Conservation (phyloP, 2,329 filamentous ascomycete genomes). For the Cercospora berteroae region DNA sequence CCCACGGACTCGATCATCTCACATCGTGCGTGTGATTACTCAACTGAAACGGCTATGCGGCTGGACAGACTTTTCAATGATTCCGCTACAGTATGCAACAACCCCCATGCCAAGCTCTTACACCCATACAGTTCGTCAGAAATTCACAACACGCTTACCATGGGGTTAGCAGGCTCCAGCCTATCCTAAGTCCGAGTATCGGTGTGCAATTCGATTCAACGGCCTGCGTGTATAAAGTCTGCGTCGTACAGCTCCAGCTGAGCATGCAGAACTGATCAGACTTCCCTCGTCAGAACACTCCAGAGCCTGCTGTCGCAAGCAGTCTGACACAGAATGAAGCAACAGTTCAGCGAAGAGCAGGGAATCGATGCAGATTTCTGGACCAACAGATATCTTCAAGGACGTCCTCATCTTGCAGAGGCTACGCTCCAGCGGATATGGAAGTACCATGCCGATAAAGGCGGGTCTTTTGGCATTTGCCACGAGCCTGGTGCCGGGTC, state of each 20-base stretch:
- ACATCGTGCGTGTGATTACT: background rate
- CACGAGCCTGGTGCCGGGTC: conserved; percentile 12
- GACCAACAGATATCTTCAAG: conserved; percentile 4
- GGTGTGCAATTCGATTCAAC: background rate
- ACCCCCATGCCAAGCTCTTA: background rate
- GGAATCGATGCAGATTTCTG: conserved; percentile 2
- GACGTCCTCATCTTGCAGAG: conserved; percentile 3
- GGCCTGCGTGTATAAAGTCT: too few relatives aligned
- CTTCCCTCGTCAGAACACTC: background rate
- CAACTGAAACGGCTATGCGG: background rate
- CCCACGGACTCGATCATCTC: background rate
- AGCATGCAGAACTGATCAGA: background rate
- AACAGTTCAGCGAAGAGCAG: background rate
- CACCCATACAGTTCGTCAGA: background rate
- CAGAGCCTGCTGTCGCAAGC: background rate
- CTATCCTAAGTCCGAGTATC: background rate
- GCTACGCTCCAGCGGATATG: conserved; percentile 4
- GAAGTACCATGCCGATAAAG: conserved; percentile 7
- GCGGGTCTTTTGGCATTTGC: background rate
- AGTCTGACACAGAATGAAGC: background rate
- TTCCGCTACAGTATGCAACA: background rate
- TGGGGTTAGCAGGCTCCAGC: background rate
- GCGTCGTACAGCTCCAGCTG: background rate
- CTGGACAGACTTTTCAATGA: background rate
- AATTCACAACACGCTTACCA: background rate